Evolutionary conservation across 805 yeast genomes (phyloP).

Genomic region (Candida boidinii): DNA sequence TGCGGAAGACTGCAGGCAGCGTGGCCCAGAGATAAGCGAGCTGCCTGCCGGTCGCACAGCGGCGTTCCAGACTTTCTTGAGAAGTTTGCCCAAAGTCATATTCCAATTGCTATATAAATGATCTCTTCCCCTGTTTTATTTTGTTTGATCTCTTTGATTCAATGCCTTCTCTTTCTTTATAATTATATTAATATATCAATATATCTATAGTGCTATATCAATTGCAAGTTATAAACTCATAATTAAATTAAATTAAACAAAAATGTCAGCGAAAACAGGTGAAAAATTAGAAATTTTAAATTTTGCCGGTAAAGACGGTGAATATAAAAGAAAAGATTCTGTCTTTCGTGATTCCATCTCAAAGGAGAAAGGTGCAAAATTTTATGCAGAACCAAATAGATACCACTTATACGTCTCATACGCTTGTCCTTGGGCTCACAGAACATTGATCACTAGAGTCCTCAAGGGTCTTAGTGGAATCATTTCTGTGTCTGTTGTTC

Average conservation of each 20-base stretch:
- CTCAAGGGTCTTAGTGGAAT: conserved; percentile 65
- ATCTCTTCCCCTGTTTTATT: too few relatives aligned
- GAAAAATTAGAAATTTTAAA: conserved; percentile 33
- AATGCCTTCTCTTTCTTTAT: too few relatives aligned
- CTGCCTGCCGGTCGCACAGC: too few relatives aligned
- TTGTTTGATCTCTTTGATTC: too few relatives aligned
- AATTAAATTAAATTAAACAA: neutral
- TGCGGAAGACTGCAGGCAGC: too few relatives aligned
- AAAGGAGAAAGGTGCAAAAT: conserved; percentile 46
- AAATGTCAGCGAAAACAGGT: neutral
- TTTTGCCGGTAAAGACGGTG: conserved; percentile 45
- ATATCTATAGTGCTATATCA: too few relatives aligned
- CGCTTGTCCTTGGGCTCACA: conserved; percentile 97
- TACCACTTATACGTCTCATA: conserved; percentile 81
- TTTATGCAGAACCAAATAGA: conserved; percentile 68
- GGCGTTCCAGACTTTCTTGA: too few relatives aligned
- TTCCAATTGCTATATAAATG: too few relatives aligned
- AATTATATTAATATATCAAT: too few relatives aligned
- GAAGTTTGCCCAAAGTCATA: too few relatives aligned
- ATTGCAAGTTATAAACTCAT: too few relatives aligned
- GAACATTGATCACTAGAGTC: conserved; percentile 64
- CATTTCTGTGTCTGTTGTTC: conserved; percentile 70
- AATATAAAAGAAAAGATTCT: conserved; percentile 41
- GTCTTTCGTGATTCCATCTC: conserved; percentile 61
- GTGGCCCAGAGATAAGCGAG: too few relatives aligned